phyloP scores from a whole-genome alignment of 768 basidiomycete genomes.

The Daedaleopsis sinensis region DNA sequence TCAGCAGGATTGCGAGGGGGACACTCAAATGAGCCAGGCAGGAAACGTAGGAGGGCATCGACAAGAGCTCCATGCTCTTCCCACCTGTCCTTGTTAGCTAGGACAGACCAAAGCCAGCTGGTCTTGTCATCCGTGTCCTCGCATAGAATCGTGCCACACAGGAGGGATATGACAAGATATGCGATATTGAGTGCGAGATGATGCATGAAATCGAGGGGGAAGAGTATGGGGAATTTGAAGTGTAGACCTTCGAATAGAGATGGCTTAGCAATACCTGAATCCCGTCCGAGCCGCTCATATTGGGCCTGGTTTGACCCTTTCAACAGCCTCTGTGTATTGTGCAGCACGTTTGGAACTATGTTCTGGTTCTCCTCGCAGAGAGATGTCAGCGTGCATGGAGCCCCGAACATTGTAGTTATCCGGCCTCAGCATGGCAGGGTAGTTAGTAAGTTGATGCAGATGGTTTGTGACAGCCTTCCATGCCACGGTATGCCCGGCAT shows the following conservation, averaged over 20 bases:
- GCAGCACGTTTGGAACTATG: too few relatives aligned
- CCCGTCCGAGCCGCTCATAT: conserved; percentile 29
- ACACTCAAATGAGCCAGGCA: conserved; percentile 43
- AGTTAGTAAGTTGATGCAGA: conserved; percentile 39
- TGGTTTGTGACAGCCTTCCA: conserved; percentile 33
- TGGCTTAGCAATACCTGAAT: conserved; percentile 40
- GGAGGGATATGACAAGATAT: conserved; percentile 35
- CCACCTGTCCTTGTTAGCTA: conserved; percentile 31
- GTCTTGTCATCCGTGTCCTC: conserved; percentile 23
- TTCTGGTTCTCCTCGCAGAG: too few relatives aligned
- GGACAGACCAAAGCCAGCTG: conserved; percentile 31
- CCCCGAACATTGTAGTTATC: conserved; percentile 25
- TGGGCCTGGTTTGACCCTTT: too few relatives aligned
- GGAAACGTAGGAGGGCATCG: conserved; percentile 32
- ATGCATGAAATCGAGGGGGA: conserved; percentile 43
- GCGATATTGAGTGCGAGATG: conserved; percentile 38
- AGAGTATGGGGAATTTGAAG: conserved; percentile 32
- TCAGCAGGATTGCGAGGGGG: conserved; percentile 43
- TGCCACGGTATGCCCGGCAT: conserved; percentile 38
- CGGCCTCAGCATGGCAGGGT: conserved; percentile 35
- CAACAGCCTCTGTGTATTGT: too few relatives aligned
- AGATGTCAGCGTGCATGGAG: conserved; percentile 34
- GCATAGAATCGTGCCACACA: conserved; percentile 33
- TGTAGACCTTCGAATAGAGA: conserved; percentile 15
- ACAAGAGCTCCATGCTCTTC: conserved; percentile 38